Conservation (phyloP, 2,329 filamentous ascomycete species). For the Penicillium concentricum region DNA sequence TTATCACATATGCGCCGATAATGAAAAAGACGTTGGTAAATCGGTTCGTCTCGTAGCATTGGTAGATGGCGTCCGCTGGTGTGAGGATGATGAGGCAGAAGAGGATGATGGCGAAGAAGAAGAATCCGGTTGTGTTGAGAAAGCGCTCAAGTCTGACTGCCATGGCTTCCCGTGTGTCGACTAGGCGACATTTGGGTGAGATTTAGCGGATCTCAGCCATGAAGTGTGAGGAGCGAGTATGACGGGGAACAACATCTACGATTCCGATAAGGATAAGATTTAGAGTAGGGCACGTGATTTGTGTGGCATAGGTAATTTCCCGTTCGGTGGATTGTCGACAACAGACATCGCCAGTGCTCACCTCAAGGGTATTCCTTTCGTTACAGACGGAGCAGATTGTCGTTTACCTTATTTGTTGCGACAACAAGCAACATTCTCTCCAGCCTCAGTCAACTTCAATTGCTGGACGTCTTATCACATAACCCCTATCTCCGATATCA, state of each 20-base stretch:
- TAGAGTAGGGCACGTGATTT: constrained; percentile 1
- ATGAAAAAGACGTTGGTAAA: constrained; percentile 82
- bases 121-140: constrained; percentile 77
- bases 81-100: constrained; percentile 73
- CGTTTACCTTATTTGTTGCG: background rate
- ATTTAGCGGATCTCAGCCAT: constrained; percentile 1
- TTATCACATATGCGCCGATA: constrained; percentile 70
- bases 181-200: constrained; percentile 9
- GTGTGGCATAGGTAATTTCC: background rate
- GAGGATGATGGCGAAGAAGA: constrained; percentile 71
- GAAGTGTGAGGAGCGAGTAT: background rate
- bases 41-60: constrained; percentile 66
- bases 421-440: background rate
- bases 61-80: constrained; percentile 76
- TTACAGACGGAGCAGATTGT: background rate
- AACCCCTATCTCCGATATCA: constrained; percentile 10
- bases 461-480: constrained; percentile 10
- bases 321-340: background rate
- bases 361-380: background rate
- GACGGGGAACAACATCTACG: background rate
- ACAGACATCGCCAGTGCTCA: background rate
- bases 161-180: constrained; percentile 28
- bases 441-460: background rate
- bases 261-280: constrained; percentile 7
- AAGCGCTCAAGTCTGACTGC: constrained; percentile 63